These are phyloP conservation scores for Arabidopsis hybrid DNA, from an alignment of 441 rosid species.

Conservation along the genomic window DNA sequence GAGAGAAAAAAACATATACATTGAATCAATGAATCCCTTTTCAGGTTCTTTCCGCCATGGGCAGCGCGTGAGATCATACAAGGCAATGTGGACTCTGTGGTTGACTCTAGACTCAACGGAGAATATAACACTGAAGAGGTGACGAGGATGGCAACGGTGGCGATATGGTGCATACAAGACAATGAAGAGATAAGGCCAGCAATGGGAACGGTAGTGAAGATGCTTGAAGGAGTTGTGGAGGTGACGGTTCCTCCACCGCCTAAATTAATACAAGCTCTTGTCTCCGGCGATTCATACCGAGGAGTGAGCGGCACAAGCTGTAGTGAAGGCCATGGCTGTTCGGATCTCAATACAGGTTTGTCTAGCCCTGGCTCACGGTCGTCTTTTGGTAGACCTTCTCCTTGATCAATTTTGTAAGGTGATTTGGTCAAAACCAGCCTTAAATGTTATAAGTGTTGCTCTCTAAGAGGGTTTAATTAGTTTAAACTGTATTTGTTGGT, in stretches of 20 bases:
- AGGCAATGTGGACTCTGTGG: conserved; percentile 66
- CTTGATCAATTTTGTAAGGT: conserved; percentile 36
- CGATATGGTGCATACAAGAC: conserved; percentile 91
- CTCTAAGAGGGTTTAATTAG: conserved; percentile 36
- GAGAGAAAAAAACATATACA: no score
- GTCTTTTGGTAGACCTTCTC: conserved; percentile 51
- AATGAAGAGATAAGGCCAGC: conserved; percentile 76
- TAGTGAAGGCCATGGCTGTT: conserved; percentile 47
- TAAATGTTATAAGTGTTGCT: conserved; percentile 9
- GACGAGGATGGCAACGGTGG: conserved; percentile 68
- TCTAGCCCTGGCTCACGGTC: conserved; percentile 58
- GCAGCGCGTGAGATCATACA: conserved; percentile 74
- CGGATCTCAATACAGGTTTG: conserved; percentile 52
- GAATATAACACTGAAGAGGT: conserved; percentile 65
- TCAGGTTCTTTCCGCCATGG: conserved; percentile 92
- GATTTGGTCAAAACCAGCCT: neutral
- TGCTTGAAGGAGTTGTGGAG: conserved; percentile 86
- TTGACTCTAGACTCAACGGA: conserved; percentile 64
- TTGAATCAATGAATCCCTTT: neutral
- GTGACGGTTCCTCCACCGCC: conserved; percentile 74
- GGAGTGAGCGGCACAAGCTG: conserved; percentile 50
- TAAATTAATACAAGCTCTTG: conserved; percentile 77
- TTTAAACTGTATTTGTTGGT: conserved; percentile 16
- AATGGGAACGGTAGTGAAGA: conserved; percentile 81
- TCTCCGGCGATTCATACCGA: conserved; percentile 77